Conservation (phyloP, 805 yeast species). For the Saccharomycopsis selenospora region DNA sequence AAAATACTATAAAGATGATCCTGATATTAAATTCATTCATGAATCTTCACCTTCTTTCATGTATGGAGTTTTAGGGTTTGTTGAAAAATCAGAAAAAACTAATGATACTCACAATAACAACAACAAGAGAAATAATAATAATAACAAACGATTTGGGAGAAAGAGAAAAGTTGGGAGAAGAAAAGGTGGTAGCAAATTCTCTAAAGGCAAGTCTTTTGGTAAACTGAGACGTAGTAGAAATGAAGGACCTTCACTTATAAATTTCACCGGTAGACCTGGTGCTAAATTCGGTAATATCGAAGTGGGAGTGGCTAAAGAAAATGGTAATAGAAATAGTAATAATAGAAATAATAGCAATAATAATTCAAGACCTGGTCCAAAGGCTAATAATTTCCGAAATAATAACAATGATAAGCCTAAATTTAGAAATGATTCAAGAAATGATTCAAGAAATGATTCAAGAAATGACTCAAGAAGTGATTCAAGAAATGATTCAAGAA, state of each 20-base stretch:
- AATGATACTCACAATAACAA: not conserved
- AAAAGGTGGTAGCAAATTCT: constrained; percentile 19
- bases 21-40: constrained; percentile 29
- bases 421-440: too few species aligned
- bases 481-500: too few species aligned
- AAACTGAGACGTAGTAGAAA: constrained; percentile 18
- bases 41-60: constrained; percentile 44
- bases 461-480: too few species aligned
- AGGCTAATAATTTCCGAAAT: too few species aligned
- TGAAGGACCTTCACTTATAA: too few species aligned
- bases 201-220: constrained; percentile 15
- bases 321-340: not conserved
- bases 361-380: not conserved
- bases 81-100: constrained; percentile 29
- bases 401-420: too few species aligned
- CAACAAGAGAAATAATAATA: not conserved
- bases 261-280: constrained; percentile 12
- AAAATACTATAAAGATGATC: constrained; percentile 19
- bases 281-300: constrained; percentile 7
- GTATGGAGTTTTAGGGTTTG: constrained; percentile 41
- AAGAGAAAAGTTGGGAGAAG: constrained; percentile 34
- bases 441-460: too few species aligned
- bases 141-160: constrained; percentile 18
- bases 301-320: too few species aligned
- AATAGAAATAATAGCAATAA: not conserved